phyloP scores from a whole-genome alignment of 1,284 basidiomycete species.

The Ustilago nuda region DNA sequence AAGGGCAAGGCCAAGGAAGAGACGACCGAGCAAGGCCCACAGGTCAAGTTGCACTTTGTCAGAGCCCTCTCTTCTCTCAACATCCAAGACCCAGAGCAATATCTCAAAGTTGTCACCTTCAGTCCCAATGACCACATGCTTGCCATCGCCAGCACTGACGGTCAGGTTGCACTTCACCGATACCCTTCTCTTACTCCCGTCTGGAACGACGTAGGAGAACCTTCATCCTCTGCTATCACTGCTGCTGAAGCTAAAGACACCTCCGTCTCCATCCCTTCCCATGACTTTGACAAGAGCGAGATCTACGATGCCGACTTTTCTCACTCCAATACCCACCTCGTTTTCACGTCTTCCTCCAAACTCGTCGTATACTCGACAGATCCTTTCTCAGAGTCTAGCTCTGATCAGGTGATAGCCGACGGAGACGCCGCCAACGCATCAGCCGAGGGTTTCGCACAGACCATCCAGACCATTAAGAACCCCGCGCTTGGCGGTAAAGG shows the following conservation, averaged over 20 bases:
- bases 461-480: conserved; percentile 63
- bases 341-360: conserved; percentile 54
- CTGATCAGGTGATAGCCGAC: conserved; percentile 18
- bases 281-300: conserved; percentile 58
- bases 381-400: conserved; percentile 30
- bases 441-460: conserved; percentile 43
- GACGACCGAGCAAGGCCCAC: conserved; percentile 3
- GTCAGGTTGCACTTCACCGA: conserved; percentile 57
- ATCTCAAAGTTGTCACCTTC: conserved; percentile 53
- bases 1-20: conserved; percentile 34
- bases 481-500: conserved; percentile 60
- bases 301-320: conserved; percentile 66
- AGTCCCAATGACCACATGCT: conserved; percentile 60
- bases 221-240: conserved; percentile 28
- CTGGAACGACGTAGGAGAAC: conserved; percentile 43
- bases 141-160: conserved; percentile 60
- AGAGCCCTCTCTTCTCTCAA: conserved; percentile 41
- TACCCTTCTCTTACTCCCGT: conserved; percentile 56
- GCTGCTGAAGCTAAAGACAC: conserved; percentile 47
- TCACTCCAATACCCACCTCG: conserved; percentile 60
- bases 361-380: conserved; percentile 59
- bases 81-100: conserved; percentile 58
- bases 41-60: conserved; percentile 30
- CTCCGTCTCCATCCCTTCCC: conserved; percentile 40
- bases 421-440: conserved; percentile 3